phyloP scores from a whole-genome alignment of 83 land plant species.

The Picea abies region DNA sequence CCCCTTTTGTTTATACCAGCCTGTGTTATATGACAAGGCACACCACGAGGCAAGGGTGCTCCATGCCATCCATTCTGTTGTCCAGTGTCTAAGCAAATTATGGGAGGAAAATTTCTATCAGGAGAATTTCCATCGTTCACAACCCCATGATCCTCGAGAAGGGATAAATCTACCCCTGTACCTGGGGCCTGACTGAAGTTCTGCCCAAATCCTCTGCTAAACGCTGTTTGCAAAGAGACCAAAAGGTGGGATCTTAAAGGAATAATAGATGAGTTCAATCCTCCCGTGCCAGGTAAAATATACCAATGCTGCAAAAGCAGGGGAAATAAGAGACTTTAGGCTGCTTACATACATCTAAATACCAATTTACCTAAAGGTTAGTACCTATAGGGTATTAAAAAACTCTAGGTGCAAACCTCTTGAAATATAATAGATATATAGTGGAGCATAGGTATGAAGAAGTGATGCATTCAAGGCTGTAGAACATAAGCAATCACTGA shows the following conservation, averaged over 20 bases:
- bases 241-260: constrained; percentile 6
- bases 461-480: too few species aligned
- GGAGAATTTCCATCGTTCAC: neutral
- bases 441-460: too few species aligned
- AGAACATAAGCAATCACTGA: too few species aligned
- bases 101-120: neutral
- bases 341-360: neutral
- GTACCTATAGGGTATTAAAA: too few species aligned
- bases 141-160: neutral
- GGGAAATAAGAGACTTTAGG: neutral
- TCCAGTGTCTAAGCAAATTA: neutral
- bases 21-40: neutral
- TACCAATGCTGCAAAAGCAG: constrained; percentile 12
- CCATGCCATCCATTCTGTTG: neutral
- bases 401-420: too few species aligned
- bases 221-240: constrained; percentile 6
- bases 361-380: too few species aligned
- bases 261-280: constrained; percentile 11
- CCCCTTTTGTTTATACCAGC: neutral
- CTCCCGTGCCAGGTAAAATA: constrained; percentile 21
- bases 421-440: too few species aligned
- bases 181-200: constrained; percentile 20
- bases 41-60: neutral
- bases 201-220: constrained; percentile 19
- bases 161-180: constrained; percentile 19